Evolutionary conservation across 352 stramenopile species (phyloP).

Genomic region (Nothophytophthora sp.): DNA sequence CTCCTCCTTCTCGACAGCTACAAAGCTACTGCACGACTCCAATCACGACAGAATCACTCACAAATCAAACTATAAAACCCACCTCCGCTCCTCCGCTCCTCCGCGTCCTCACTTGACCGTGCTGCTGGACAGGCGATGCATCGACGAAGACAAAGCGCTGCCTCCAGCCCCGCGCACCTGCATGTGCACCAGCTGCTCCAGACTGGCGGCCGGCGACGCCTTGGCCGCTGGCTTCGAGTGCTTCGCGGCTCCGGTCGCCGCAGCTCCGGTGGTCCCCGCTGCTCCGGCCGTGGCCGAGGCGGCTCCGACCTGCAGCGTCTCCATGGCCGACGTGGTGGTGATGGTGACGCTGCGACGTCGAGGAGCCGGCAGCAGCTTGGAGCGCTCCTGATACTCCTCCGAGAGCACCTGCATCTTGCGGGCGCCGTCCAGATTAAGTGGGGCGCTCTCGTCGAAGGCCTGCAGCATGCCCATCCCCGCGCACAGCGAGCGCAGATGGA

Average conservation of each 20-base stretch:
- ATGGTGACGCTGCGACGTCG: constrained; percentile 82
- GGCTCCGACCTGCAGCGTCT: constrained; percentile 25
- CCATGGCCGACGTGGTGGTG: constrained; percentile 50
- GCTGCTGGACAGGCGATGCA: constrained; percentile 56
- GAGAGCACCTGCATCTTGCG: constrained; percentile 89
- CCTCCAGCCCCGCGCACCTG: constrained; percentile 75
- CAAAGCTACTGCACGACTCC: constrained; percentile 38
- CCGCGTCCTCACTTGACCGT: constrained; percentile 23
- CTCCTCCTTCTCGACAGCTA: constrained; percentile 32
- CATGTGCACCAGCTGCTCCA: constrained; percentile 88
- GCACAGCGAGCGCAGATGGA: constrained; percentile 95
- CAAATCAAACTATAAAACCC: constrained; percentile 35
- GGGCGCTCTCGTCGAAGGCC: constrained; percentile 75
- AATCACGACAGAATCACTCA: constrained; percentile 27
- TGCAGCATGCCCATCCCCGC: constrained; percentile 85
- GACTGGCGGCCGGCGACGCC: constrained; percentile 63
- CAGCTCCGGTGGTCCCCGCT: constrained; percentile 15
- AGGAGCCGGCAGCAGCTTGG: constrained; percentile 70
- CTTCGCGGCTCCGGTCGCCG: constrained; percentile 14
- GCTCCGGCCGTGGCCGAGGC: too few species aligned
- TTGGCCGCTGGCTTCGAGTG: constrained; percentile 26
- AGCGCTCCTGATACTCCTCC: constrained; percentile 85
- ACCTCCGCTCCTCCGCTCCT: constrained; percentile 8
- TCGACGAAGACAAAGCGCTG: constrained; percentile 31
- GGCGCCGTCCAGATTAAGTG: constrained; percentile 79